Base-by-base conservation (phyloP, 148 eudicot species). In the Nepenthes gracilis region DNA sequence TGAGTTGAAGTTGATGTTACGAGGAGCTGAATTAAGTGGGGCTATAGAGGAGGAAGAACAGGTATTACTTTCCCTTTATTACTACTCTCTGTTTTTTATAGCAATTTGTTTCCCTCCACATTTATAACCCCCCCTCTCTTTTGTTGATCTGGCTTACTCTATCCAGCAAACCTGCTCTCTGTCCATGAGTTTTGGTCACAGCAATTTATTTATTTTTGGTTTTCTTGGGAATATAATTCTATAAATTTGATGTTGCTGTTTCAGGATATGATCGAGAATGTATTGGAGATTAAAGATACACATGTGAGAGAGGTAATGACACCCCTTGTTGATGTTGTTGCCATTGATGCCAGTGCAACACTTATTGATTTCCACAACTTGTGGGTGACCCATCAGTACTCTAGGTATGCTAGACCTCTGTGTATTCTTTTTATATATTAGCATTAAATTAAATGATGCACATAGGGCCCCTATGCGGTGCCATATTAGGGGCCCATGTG, bases 221-320 rank as follows among this genome's bases (percentile, higher is more conserved):
- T 43, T 47, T 66, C 49, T 49, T 2, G 6, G 23, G 4, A 33
- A 12, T 9, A 47, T 14, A 34, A 4, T 47, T 50, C 9, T 55
- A 9, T 55, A 14, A 47, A 43, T 48, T 5, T 63, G 37, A 64
- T 48, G 38, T 59, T 38, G 66, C 36, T 63, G 67, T 77, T 65
- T 54, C 83, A 92, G 98, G 96, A 93, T 79, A 93, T 93, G 98
- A 93, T 93, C 74, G 98, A 93, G 69, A 93, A 93, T 82, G 96
- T 93, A 64, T 70, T 93, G 67, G 98, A 93, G 78, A 88, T 93
- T 64, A 93, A 93, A 84, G 98, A 93, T 60, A 93, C 98, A 10
- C 89, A 84, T 64, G 98, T 93, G 62, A 78, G 98, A 62, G 98
- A 93, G 82, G 98, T 93, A 72, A 93, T 93, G 98, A 88, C 98